These are phyloP conservation scores for Calonectria leucothoes DNA, from an alignment of 2,329 filamentous ascomycete species.

Conservation along the genomic window DNA sequence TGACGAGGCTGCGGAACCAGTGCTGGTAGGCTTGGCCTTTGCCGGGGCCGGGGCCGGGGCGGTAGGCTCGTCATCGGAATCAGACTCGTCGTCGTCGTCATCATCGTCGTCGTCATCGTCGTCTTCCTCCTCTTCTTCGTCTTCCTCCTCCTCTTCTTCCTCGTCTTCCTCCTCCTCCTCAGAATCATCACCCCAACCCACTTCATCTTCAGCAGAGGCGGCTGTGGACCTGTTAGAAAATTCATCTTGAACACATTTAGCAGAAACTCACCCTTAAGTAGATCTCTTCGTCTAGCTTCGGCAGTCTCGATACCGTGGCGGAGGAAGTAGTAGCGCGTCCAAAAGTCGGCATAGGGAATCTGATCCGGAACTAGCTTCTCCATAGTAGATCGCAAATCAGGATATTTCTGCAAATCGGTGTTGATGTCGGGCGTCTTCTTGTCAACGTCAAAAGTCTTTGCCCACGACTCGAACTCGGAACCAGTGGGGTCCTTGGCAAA, in stretches of 20 bases:
- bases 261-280: conserved; percentile 81
- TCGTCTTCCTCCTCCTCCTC: conserved; percentile 51
- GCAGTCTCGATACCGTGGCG: conserved; percentile 93
- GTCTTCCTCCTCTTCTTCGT: conserved; percentile 73
- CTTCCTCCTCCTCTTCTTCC: conserved; percentile 78
- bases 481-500: conserved; percentile 86
- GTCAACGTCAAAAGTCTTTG: conserved; percentile 80
- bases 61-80: conserved; percentile 47
- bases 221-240: conserved; percentile 54
- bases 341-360: conserved; percentile 91
- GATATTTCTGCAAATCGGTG: conserved; percentile 84
- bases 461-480: conserved; percentile 80
- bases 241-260: neutral
- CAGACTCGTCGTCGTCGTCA: conserved; percentile 38
- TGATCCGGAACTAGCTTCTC: conserved; percentile 94
- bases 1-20: conserved; percentile 66
- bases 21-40: conserved; percentile 42
- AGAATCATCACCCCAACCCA: conserved; percentile 79
- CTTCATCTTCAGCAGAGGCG: conserved; percentile 78
- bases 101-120: conserved; percentile 26
- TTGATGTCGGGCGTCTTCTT: conserved; percentile 87
- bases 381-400: conserved; percentile 88
- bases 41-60: conserved; percentile 9
- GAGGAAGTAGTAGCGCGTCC: conserved; percentile 95
- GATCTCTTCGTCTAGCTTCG: conserved; percentile 86